phyloP scores from a whole-genome alignment of 1,284 basidiomycete species.

The Wolfiporia cocos region DNA sequence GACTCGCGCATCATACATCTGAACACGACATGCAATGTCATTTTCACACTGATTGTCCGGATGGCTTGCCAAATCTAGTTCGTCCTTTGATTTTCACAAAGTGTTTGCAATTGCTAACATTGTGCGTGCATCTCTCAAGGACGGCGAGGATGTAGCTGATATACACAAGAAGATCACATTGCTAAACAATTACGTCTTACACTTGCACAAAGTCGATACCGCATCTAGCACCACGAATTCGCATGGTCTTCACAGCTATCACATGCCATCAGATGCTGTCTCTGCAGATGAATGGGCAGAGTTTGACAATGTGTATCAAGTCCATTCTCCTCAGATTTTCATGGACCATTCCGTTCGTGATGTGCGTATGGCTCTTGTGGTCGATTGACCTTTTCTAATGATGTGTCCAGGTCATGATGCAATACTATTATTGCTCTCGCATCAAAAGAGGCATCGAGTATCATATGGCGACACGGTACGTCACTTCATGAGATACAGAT shows the following conservation, averaged over 20 bases:
- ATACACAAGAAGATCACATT: conserved; percentile 48
- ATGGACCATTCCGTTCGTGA: conserved; percentile 68
- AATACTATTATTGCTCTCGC: conserved; percentile 86
- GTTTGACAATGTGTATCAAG: conserved; percentile 89
- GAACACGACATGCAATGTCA: neutral
- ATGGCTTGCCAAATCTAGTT: too few species aligned
- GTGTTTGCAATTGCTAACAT: too few species aligned
- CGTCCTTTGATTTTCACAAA: too few species aligned
- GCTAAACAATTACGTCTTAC: conserved; percentile 55
- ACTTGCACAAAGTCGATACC: conserved; percentile 44
- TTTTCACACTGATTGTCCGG: neutral
- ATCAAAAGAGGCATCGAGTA: conserved; percentile 79
- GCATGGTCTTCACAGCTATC: conserved; percentile 40
- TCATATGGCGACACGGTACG: conserved; percentile 80
- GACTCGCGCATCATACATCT: conserved; percentile 2
- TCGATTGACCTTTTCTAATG: neutral
- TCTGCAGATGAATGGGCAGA: conserved; percentile 71
- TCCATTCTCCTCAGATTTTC: conserved; percentile 84
- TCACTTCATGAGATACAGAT: conserved; percentile 6
- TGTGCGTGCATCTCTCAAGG: too few species aligned
- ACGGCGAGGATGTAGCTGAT: conserved; percentile 12
- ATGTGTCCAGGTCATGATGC: conserved; percentile 86
- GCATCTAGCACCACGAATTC: conserved; percentile 27
- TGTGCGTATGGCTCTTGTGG: conserved; percentile 9
- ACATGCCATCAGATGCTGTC: conserved; percentile 61